phyloP scores from a whole-genome alignment of 2,329 filamentous ascomycete species.

The Nemania sp. region DNA sequence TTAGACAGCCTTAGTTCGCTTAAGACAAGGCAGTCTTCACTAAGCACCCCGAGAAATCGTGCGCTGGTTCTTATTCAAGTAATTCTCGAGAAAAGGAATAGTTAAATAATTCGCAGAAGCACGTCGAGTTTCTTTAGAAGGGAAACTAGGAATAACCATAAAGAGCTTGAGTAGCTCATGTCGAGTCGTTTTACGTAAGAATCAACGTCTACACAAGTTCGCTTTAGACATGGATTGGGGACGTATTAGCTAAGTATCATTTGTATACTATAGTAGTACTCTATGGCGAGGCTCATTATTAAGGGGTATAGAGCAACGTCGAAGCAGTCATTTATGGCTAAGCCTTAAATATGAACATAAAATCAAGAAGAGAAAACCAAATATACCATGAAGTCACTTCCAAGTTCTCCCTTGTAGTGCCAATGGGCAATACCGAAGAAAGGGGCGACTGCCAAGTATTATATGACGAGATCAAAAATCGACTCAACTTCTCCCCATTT shows the following conservation, averaged over 20 bases:
- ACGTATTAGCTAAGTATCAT: conserved; percentile 13
- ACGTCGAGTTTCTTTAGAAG: no score
- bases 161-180: no score
- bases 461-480: conserved; percentile 49
- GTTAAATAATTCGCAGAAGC: no score
- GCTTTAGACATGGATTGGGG: neutral
- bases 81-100: no score
- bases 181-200: neutral
- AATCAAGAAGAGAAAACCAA: conserved; percentile 31
- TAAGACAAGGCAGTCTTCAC: no score
- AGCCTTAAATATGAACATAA: conserved; percentile 34
- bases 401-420: conserved; percentile 15
- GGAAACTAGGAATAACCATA: no score
- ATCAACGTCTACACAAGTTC: neutral
- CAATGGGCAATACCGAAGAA: conserved; percentile 16
- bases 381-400: conserved; percentile 32
- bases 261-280: conserved; percentile 9
- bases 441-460: conserved; percentile 7
- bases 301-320: conserved; percentile 13
- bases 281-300: conserved; percentile 6
- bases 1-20: no score
- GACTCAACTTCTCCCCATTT: conserved; percentile 52
- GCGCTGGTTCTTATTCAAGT: no score
- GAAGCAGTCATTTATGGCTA: neutral
- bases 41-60: no score